Evolutionary conservation across 371 early-diverging fungal species (phyloP).

Genomic region (Mucor indicus): DNA sequence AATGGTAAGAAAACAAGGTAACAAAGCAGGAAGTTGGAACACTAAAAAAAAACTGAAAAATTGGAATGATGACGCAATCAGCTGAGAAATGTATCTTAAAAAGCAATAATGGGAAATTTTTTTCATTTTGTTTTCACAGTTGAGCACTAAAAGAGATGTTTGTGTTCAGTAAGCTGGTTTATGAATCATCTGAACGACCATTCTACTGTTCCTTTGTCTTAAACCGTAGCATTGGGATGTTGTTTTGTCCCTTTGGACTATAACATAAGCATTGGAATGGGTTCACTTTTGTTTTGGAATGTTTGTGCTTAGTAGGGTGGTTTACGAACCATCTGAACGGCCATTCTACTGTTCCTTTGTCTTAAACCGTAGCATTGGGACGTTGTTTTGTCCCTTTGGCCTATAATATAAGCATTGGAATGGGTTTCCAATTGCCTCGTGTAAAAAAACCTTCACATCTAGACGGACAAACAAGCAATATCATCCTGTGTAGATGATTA

Average conservation of each 20-base stretch:
- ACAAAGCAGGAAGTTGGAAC: neutral
- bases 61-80: neutral
- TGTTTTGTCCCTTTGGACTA: slow-evolving; percentile 9
- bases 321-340: slow-evolving; percentile 12
- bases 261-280: slow-evolving; percentile 10
- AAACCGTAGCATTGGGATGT: slow-evolving; percentile 9
- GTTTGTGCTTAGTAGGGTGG: slow-evolving; percentile 6
- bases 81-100: slow-evolving; percentile 1
- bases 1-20: slow-evolving; percentile 7
- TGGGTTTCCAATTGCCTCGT: slow-evolving; percentile 10
- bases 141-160: neutral
- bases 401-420: slow-evolving; percentile 11
- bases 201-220: slow-evolving; percentile 13
- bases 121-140: neutral
- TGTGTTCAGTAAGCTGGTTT: slow-evolving; percentile 6
- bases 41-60: neutral
- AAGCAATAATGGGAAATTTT: neutral
- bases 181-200: slow-evolving; percentile 14
- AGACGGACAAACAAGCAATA: slow-evolving; percentile 13
- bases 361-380: slow-evolving; percentile 9
- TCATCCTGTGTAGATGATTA: slow-evolving; percentile 9
- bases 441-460: slow-evolving; percentile 10
- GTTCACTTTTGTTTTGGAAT: slow-evolving; percentile 4
- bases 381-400: slow-evolving; percentile 9
- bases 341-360: slow-evolving; percentile 10